Evolutionary conservation across 345 rosid genomes (phyloP).

Genomic region (Lepidium aucheri): DNA sequence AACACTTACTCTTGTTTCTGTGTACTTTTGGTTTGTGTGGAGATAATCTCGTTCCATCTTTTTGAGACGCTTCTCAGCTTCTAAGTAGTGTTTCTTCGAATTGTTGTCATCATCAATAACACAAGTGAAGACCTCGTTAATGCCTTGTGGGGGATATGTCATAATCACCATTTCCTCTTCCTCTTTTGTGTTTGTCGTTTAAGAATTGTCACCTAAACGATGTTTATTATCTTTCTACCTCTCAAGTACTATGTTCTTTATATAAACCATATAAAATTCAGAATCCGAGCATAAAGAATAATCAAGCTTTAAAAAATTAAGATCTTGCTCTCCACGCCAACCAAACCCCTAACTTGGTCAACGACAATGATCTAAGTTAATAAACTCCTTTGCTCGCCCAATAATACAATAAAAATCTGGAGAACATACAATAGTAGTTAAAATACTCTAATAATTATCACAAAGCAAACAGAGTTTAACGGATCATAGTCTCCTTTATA

Average conservation of each 20-base stretch:
- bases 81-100: neutral
- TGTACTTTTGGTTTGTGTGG: too few species aligned
- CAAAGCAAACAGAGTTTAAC: neutral
- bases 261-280: neutral
- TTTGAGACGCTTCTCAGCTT: constrained; percentile 11
- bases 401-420: neutral
- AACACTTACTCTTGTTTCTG: constrained; percentile 14
- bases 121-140: neutral
- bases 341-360: too few species aligned
- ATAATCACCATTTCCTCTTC: neutral
- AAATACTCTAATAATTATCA: neutral
- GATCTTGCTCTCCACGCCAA: constrained; percentile 9
- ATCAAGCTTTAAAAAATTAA: neutral
- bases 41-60: constrained; percentile 16
- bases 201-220: neutral
- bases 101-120: neutral
- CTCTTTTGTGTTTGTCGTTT: neutral
- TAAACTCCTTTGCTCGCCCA: neutral
- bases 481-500: constrained; percentile 26
- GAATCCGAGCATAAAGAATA: neutral
- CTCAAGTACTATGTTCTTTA: neutral
- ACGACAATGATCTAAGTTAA: neutral
- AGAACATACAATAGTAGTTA: neutral
- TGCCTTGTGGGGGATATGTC: neutral
- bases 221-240: neutral